Evolutionary conservation across 2,329 filamentous ascomycete species (phyloP).

Genomic region (Fusarium penzigii): DNA sequence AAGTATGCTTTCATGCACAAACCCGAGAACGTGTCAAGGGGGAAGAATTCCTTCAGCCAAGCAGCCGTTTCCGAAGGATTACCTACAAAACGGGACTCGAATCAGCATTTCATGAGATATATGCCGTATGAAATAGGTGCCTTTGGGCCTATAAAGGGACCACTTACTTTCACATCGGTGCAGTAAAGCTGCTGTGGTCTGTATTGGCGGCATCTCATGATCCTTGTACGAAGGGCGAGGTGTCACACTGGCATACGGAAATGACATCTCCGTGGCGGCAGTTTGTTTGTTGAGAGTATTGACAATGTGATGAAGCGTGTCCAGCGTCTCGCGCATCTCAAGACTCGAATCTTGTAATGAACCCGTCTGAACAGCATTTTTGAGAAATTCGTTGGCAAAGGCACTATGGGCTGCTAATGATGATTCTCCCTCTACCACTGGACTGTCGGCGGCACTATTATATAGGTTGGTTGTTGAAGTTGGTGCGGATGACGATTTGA

Average conservation of each 20-base stretch:
- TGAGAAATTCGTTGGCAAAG: constrained; percentile 48
- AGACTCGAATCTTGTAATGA: constrained; percentile 29
- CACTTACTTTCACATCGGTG: constrained; percentile 21
- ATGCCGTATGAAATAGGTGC: too few relatives aligned
- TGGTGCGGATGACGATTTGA: constrained; percentile 11
- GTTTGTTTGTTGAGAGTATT: constrained; percentile 27
- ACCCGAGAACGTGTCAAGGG: constrained; percentile 33
- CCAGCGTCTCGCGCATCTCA: constrained; percentile 37
- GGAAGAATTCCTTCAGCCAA: constrained; percentile 34
- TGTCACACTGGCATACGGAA: constrained; percentile 20
- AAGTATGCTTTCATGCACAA: constrained; percentile 37
- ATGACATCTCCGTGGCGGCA: constrained; percentile 24
- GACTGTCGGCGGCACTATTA: constrained; percentile 26
- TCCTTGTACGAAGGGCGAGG: constrained; percentile 23
- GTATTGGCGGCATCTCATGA: constrained; percentile 24
- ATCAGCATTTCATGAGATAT: not conserved
- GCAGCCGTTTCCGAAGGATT: constrained; percentile 24
- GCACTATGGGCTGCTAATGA: constrained; percentile 47
- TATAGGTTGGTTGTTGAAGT: constrained; percentile 18
- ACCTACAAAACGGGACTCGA: constrained; percentile 1
- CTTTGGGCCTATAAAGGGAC: not conserved
- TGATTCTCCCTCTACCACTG: constrained; percentile 45
- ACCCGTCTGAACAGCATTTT: constrained; percentile 37
- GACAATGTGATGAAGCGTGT: constrained; percentile 35
- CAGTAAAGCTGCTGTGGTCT: constrained; percentile 24